phyloP scores from a whole-genome alignment of 495 filamentous ascomycete genomes.

The Lasiosphaeriaceae sp. region DNA sequence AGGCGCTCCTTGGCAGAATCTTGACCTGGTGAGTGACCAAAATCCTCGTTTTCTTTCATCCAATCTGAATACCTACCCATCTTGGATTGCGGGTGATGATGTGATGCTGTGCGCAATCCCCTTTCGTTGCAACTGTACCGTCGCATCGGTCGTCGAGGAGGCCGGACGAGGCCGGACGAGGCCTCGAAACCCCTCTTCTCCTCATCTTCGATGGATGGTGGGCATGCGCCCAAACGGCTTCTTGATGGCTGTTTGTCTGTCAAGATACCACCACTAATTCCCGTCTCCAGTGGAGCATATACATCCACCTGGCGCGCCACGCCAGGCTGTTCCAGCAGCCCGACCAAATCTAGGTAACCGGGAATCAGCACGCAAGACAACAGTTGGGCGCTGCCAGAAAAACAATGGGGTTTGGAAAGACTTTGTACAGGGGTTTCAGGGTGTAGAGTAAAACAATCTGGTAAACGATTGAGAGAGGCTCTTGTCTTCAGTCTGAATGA shows the following conservation, averaged over 20 bases:
- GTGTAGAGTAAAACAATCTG: slow-evolving; percentile 7
- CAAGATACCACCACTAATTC: not conserved
- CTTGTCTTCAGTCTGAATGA: too few species aligned
- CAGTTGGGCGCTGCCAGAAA: not conserved
- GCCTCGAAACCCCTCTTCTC: not conserved
- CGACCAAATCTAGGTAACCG: not conserved
- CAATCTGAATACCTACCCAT: not conserved
- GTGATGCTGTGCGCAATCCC: slow-evolving; percentile 12
- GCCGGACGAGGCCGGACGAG: slow-evolving; percentile 6
- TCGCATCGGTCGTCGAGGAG: slow-evolving; percentile 11
- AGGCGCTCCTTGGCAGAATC: not conserved
- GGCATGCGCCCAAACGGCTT: not conserved
- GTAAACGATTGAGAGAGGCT: too few species aligned
- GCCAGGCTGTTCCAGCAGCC: not conserved
- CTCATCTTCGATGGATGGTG: not conserved
- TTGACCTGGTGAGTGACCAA: not conserved
- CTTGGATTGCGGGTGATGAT: not conserved
- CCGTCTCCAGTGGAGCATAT: not conserved
- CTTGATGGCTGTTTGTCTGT: not conserved
- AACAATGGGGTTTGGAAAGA: not conserved
- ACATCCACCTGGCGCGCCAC: not conserved
- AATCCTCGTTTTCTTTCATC: too few species aligned
- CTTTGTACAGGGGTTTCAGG: not conserved
- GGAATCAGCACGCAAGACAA: not conserved
- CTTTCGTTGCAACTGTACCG: slow-evolving; percentile 15